Evolutionary conservation across 495 filamentous ascomycete species (phyloP).

Genomic region (Tuber aestivum): DNA sequence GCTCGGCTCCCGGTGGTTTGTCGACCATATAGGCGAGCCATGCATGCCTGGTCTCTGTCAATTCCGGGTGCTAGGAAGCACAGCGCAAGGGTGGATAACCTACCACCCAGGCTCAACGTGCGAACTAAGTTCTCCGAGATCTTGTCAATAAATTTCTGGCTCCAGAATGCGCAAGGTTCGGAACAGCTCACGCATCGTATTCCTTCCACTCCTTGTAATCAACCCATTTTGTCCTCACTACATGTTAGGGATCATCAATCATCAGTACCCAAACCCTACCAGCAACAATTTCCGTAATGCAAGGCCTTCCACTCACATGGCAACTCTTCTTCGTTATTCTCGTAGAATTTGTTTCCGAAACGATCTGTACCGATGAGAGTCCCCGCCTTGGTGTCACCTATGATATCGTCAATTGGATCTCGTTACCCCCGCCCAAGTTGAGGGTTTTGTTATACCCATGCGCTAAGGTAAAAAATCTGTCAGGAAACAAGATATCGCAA

Average conservation of each 20-base stretch:
- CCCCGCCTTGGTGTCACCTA: conserved; percentile 95
- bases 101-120: conserved; percentile 95
- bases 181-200: conserved; percentile 64
- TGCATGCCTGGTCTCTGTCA: conserved; percentile 60
- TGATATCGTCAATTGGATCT: conserved; percentile 29
- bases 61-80: conserved; percentile 6
- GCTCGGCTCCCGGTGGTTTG: conserved; percentile 72
- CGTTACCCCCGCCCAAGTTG: background rate
- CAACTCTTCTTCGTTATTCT: conserved; percentile 86
- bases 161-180: background rate
- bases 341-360: conserved; percentile 95
- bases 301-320: conserved; percentile 59
- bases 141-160: conserved; percentile 5
- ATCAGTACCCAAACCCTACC: background rate
- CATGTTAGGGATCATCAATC: background rate
- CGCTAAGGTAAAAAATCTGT: conserved; percentile 18
- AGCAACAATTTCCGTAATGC: background rate
- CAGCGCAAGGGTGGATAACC: conserved; percentile 23
- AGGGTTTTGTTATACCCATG: conserved; percentile 28
- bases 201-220: conserved; percentile 80
- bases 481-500: conserved; percentile 10
- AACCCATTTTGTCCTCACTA: conserved; percentile 96
- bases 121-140: conserved; percentile 46
- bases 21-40: conserved; percentile 95
- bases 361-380: conserved; percentile 76